Evolutionary conservation across 805 yeast species (phyloP), one percentile per base, ranked within the genome.

Genomic region (Ogataea dorogensis): DNA sequence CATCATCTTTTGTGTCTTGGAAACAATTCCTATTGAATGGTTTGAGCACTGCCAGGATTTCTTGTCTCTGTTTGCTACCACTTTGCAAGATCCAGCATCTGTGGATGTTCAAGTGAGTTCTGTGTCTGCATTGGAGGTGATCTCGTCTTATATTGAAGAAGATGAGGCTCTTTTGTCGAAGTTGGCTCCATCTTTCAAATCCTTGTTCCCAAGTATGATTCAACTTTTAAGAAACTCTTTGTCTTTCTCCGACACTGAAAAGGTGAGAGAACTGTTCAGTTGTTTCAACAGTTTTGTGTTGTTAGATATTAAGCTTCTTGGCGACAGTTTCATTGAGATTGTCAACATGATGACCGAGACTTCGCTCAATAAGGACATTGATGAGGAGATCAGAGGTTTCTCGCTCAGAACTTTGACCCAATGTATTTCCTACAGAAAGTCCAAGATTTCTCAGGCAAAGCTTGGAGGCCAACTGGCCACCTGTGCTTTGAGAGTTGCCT

Each of bases 391-490:
- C 61, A 79, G 97, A 65, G 75, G 75, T 40, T 84, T 81, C 57
- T 91, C 95, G 24, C 71, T 93, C 52, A 89, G 83, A 57, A 88
- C 88, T 54, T 74, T 93, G 46, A 81, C 82, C 40, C 78, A 91
- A 34, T 81, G 84, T 42, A 81, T 84, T 26, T 72, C 86, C 17
- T 80, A 77, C 70, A 83, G 93, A 68, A 86, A 85, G 63, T 73
- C 84, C 40, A 88, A 86, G 68, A 71, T 93, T 46, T 69, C 79
- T 36, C 72, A 86, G 49, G 80, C 83, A 57, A 86, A 86, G 64
- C 68, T 89, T 47, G 98, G 97, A 42, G 89, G 87, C 28, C 76
- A 73, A 38, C 73, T 93, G 50, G 78, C 93, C 27, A 61, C 75
- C 45, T 73, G 83, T 44, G 91, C 93, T 39, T 67, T 86, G 41